These are phyloP conservation scores for Spathaspora sp. DNA, from an alignment of 805 yeast genomes.

Conservation along the genomic window DNA sequence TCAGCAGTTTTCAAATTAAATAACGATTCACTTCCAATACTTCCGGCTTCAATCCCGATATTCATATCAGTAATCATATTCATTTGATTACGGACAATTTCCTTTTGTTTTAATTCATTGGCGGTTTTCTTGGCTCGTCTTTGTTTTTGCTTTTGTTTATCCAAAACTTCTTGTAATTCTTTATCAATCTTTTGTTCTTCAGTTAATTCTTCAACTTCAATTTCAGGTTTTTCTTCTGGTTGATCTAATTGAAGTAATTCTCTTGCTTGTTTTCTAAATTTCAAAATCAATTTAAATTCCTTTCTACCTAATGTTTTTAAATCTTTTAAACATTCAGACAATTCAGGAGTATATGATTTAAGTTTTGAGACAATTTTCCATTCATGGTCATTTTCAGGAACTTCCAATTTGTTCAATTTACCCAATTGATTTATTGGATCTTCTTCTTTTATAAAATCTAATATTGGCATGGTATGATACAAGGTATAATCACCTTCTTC, in stretches of 20 bases:
- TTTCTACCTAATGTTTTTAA: constrained; percentile 90
- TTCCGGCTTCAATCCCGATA: constrained; percentile 90
- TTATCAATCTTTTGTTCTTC: constrained; percentile 89
- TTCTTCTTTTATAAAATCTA: constrained; percentile 78
- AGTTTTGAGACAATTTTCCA: constrained; percentile 69
- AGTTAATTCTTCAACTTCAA: constrained; percentile 66
- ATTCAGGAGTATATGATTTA: constrained; percentile 74
- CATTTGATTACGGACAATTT: constrained; percentile 89
- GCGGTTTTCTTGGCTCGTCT: constrained; percentile 81
- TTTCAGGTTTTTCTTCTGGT: constrained; percentile 47
- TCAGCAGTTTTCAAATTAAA: constrained; percentile 85
- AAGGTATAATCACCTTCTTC: constrained; percentile 84
- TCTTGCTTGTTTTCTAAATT: constrained; percentile 88
- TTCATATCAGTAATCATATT: constrained; percentile 91
- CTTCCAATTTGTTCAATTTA: constrained; percentile 60
- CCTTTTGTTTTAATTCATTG: constrained; percentile 84
- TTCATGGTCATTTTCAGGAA: constrained; percentile 55
- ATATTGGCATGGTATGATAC: constrained; percentile 65
- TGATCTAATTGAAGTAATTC: constrained; percentile 67
- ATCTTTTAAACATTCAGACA: constrained; percentile 82
- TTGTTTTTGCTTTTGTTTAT: constrained; percentile 60
- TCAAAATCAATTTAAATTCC: constrained; percentile 80
- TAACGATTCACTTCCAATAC: constrained; percentile 70
- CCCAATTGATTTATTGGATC: constrained; percentile 87
- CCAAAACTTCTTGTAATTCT: constrained; percentile 73